Base-by-base conservation (phyloP, 495 filamentous ascomycete genomes). In the Neurospora hispaniola region DNA sequence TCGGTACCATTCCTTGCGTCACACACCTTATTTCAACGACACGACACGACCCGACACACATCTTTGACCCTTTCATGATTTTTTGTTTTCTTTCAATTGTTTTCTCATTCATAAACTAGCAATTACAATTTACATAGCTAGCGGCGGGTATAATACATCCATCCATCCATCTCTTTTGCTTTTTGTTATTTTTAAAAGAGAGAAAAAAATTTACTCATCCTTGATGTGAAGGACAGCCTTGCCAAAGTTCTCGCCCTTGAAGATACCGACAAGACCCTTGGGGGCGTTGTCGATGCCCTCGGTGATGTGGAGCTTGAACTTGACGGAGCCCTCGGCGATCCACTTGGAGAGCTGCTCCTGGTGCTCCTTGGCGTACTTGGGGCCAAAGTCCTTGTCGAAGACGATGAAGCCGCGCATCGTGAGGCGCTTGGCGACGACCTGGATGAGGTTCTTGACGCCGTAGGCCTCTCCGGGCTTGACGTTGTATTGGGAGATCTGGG, bases 171-270 rank as follows among this genome's bases (percentile, higher is more conserved):
- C 46, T 54, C 23, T 6, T 38, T 38, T 6, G 35, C 35, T 38
- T 38, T 38, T 38, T 38, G 5, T 38, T 38, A 31, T 2, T 31
- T 31, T 31, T 31, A 31, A 31, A 31, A 31, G 27, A 31, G 27
- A 31, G 27, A 31, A 31, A 31, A 31, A 2, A 31, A 2, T 42
- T 72, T 71, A 79, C 70, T 75, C 76, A 40, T 77, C 73, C 82
- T 82, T 80, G 74, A 95, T 90, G 84, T 93, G 91, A 74, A 97
- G 74, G 31, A 96, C 88, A 42, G 94, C 93, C 86, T 98, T 98
- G 74, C 94, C 94, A 84, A 93, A 92, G 84, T 98, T 98, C 82
- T 93, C 90, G 40, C 94, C 94, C 79, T 90, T 78, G 71, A 97
- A 85, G 85, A 98, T 90, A n/a, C 91, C 93, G n/a, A 97, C 75